Conservation (phyloP, 2,329 filamentous ascomycete species). For the Aspergillus sp. region DNA sequence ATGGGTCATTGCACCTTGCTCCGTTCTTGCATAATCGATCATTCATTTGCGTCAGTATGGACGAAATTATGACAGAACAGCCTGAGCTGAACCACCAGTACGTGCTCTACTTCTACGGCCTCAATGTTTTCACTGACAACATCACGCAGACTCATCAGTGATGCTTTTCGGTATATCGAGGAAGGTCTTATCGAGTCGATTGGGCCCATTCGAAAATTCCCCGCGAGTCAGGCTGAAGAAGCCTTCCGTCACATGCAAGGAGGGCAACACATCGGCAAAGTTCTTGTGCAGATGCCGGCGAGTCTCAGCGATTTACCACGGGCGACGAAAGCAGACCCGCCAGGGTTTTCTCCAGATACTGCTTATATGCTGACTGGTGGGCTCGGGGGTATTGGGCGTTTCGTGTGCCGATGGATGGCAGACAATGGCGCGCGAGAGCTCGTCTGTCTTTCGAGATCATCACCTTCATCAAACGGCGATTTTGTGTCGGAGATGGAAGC, state of each 20-base stretch:
- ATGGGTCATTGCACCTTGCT: background rate
- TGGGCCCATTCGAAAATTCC: too few species aligned
- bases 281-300: background rate
- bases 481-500: slow-evolving; percentile 42
- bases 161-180: too few species aligned
- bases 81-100: background rate
- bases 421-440: slow-evolving; percentile 52
- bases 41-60: background rate
- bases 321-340: background rate
- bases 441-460: slow-evolving; percentile 31
- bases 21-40: background rate
- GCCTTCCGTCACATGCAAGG: background rate
- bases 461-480: background rate
- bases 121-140: too few species aligned
- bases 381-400: slow-evolving; percentile 28
- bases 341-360: slow-evolving; percentile 8
- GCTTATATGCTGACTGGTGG: slow-evolving; percentile 31
- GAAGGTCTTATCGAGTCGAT: too few species aligned
- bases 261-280: background rate
- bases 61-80: background rate
- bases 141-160: too few species aligned
- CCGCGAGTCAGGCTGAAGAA: background rate
- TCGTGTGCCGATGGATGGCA: slow-evolving; percentile 43
- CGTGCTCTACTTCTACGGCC: too few species aligned
- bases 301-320: slow-evolving; percentile 1